Percentiles rank a stretch among this genome's conserved stretches.
Evolutionary conservation across 768 basidiomycete genomes (phyloP).

Genomic region (Leccinum variicolor): DNA sequence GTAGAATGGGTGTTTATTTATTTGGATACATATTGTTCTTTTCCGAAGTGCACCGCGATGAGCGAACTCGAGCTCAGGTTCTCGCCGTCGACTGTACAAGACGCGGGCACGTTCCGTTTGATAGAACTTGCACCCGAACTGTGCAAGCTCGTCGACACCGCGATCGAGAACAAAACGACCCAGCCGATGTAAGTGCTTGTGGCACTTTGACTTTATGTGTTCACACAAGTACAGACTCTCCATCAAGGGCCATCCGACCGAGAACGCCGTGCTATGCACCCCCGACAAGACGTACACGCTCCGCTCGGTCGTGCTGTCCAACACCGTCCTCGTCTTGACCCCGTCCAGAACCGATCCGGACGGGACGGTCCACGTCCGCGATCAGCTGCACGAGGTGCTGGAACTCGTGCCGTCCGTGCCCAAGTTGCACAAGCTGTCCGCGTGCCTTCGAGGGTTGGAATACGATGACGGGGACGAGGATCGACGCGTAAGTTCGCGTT

Average conservation of each 20-base stretch:
- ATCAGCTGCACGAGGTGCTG: slow-evolving; percentile 78
- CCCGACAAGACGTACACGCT: slow-evolving; percentile 73
- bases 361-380: slow-evolving; percentile 64
- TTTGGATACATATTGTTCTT: too few relatives aligned
- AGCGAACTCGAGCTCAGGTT: slow-evolving; percentile 43
- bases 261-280: slow-evolving; percentile 92
- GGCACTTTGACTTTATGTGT: not conserved
- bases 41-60: slow-evolving; percentile 11
- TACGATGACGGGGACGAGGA: slow-evolving; percentile 67
- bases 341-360: slow-evolving; percentile 36
- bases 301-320: slow-evolving; percentile 85
- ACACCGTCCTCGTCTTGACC: slow-evolving; percentile 76
- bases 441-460: slow-evolving; percentile 57
- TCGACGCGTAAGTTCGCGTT: slow-evolving; percentile 22
- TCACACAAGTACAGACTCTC: slow-evolving; percentile 44
- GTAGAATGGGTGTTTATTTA: too few relatives aligned
- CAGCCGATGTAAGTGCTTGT: slow-evolving; percentile 25
- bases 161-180: slow-evolving; percentile 32
- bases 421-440: slow-evolving; percentile 62
- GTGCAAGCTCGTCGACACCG: slow-evolving; percentile 55
- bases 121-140: slow-evolving; percentile 74
- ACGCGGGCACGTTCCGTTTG: slow-evolving; percentile 60
- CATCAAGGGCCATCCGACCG: slow-evolving; percentile 77
- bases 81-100: slow-evolving; percentile 44
- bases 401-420: slow-evolving; percentile 81